Conservation (phyloP, 1,284 basidiomycete genomes). For the Apiotrichum gamsii region DNA sequence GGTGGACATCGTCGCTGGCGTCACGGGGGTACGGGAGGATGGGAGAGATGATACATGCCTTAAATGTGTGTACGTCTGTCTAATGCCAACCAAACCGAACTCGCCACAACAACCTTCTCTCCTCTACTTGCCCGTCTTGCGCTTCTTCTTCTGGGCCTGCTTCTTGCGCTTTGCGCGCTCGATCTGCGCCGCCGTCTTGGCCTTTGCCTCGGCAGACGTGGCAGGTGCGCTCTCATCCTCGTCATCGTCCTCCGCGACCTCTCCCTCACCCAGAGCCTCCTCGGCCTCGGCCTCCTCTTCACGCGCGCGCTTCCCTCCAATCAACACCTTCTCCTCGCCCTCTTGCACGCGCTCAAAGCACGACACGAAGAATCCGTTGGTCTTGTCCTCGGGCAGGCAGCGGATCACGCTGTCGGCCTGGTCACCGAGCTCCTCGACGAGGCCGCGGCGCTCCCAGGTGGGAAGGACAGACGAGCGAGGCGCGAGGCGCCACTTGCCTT, state of each 20-base stretch:
- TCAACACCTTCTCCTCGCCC: slow-evolving; percentile 6
- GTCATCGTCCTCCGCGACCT: slow-evolving; percentile 1
- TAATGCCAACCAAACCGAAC: too few relatives aligned
- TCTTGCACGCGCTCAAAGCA: slow-evolving; percentile 58
- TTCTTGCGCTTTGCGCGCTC: slow-evolving; percentile 39
- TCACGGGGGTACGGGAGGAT: too few relatives aligned
- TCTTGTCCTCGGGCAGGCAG: slow-evolving; percentile 80
- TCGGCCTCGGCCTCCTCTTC: not conserved
- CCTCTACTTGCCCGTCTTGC: not conserved
- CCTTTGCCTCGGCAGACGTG: slow-evolving; percentile 28
- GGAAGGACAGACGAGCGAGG: slow-evolving; percentile 62
- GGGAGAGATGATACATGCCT: too few relatives aligned
- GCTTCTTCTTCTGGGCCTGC: slow-evolving; percentile 28
- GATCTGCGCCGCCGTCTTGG: slow-evolving; percentile 35
- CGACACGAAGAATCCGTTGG: slow-evolving; percentile 91
- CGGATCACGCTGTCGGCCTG: slow-evolving; percentile 64
- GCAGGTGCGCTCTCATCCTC: slow-evolving; percentile 15
- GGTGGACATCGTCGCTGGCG: too few relatives aligned
- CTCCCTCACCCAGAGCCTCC: slow-evolving; percentile 1
- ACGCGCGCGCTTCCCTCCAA: slow-evolving; percentile 1
- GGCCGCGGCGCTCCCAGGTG: slow-evolving; percentile 69
- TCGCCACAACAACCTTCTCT: too few relatives aligned
- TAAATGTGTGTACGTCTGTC: too few relatives aligned
- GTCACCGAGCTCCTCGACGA: slow-evolving; percentile 56
- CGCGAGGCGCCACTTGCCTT: slow-evolving; percentile 60